Percentiles rank a stretch among this genome's conserved stretches.
Evolutionary conservation across 768 basidiomycete genomes (phyloP).

Genomic region (Mycena amicta): DNA sequence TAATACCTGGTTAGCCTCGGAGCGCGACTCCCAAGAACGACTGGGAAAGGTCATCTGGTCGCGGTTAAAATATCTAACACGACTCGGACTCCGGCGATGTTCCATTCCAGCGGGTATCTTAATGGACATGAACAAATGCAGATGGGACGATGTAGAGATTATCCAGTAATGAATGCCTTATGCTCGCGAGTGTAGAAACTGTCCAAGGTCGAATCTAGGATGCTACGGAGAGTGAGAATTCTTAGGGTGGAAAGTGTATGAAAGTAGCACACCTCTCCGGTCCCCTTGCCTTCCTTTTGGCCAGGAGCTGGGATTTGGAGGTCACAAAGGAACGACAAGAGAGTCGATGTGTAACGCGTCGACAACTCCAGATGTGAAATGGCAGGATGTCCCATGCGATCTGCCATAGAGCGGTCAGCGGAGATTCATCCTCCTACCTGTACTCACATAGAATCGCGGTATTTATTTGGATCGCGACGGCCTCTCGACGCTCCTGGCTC

Average conservation of each 20-base stretch:
- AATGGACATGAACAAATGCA: constrained; percentile 53
- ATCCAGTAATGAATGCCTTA: constrained; percentile 34
- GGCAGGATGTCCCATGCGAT: constrained; percentile 49
- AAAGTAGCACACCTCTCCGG: constrained; percentile 38
- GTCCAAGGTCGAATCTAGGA: constrained; percentile 37
- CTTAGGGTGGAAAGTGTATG: neutral
- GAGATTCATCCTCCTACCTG: too few species aligned
- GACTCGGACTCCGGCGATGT: constrained; percentile 62
- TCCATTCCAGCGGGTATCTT: constrained; percentile 44
- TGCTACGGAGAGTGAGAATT: neutral
- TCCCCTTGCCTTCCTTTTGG: constrained; percentile 39
- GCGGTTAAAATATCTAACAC: constrained; percentile 53
- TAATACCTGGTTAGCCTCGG: constrained; percentile 48
- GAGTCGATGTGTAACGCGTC: constrained; percentile 63
- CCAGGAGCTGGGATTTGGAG: constrained; percentile 45
- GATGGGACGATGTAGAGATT: constrained; percentile 67
- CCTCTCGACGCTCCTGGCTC: constrained; percentile 73
- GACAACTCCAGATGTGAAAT: constrained; percentile 66
- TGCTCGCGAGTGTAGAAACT: constrained; percentile 25
- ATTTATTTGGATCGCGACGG: constrained; percentile 87
- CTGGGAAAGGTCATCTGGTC: constrained; percentile 61
- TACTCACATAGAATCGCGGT: constrained; percentile 80
- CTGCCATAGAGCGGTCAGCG: too few species aligned
- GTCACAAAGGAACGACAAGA: constrained; percentile 63
- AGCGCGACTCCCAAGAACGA: constrained; percentile 34